Base-by-base conservation (phyloP, 352 stramenopile genomes). In the Globisporangium middletonii region DNA sequence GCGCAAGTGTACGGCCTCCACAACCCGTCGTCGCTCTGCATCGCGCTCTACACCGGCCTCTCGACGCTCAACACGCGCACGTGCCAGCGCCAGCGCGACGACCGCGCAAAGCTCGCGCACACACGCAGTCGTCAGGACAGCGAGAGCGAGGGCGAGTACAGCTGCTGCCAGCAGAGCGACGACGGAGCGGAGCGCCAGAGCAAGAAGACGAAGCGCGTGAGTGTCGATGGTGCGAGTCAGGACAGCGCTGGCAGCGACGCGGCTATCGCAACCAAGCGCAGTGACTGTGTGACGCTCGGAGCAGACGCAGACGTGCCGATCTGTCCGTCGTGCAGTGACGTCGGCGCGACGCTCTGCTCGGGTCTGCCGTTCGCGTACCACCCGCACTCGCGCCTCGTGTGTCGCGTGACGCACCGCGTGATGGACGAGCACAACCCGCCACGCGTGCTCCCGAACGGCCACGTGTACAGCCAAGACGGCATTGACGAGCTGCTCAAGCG, bases 371-470 rank as follows among this genome's bases (percentile, higher is more conserved):
- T 91, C 49, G 79, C 80, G 26, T 86, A 89, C 51, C 86, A 94
- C 45, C 78, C 85, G n/a, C 86, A 92, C 61, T 93, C 86, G 45
- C 71, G 82, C 38, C 67, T 95, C 28, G 74, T 95, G 43, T 95
- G 86, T 57, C 80, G 83, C 15, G 64, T 95, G 44, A 93, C 82
- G 0, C 71, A 88, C 50, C 74, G 60, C 30, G 78, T 93, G 18
- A 95, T 95, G 75, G 77, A 94, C 54, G 84, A 95, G 59, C 74
- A 90, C 64, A 95, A 95, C 54, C 84, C 82, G 33, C 84, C 86
- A 1, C 60, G 89, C 6, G 79, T 87, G 26, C 65, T 95, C 15
- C 86, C 86, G 9, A 95, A 94, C 53, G 86, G 86, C 15, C 80
- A 83, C 54, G 83, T 95, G 33, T 93, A 90, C 60, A 94, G 83